Percentiles rank a stretch among this genome's conserved stretches.
Conservation (phyloP, 2,329 filamentous ascomycete genomes). For the Ceratocystiopsis minuta region DNA sequence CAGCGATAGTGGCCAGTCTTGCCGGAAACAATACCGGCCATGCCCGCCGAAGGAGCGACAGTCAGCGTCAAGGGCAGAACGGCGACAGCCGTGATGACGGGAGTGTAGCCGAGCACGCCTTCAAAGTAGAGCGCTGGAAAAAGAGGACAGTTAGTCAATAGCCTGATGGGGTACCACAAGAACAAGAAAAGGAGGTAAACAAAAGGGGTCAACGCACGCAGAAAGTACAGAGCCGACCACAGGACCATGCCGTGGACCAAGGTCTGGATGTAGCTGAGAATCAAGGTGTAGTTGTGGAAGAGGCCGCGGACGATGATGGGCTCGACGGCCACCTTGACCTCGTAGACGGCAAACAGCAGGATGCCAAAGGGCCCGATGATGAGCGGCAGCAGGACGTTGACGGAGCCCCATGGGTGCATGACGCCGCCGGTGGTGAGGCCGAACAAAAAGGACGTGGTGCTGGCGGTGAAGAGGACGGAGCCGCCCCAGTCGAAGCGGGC, state of each 20-base stretch:
- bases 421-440: conserved; percentile 26
- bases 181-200: conserved; percentile 15
- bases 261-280: conserved; percentile 23
- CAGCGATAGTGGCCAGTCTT: conserved; percentile 15
- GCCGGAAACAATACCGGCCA: conserved; percentile 9
- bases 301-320: conserved; percentile 23
- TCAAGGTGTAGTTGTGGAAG: conserved; percentile 22
- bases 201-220: conserved; percentile 22
- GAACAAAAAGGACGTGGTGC: conserved; percentile 22
- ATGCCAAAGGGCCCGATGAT: conserved; percentile 22
- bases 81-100: conserved; percentile 14
- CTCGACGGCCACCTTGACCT: conserved; percentile 10
- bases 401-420: conserved; percentile 22
- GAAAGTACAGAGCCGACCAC: conserved; percentile 34
- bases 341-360: conserved; percentile 8
- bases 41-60: conserved; percentile 9
- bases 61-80: conserved; percentile 13
- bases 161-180: too few species aligned
- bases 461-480: conserved; percentile 22
- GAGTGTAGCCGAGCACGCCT: conserved; percentile 16
- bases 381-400: conserved; percentile 22
- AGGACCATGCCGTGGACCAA: conserved; percentile 39
- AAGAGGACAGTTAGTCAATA: too few species aligned
- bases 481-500: conserved; percentile 25
- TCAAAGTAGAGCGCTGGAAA: conserved; percentile 9